A percentile compares a stretch with the other conserved stretches of the same genome.
phyloP scores from a whole-genome alignment of 1,284 basidiomycete species.

The Cutaneotrichosporon dermatis region DNA sequence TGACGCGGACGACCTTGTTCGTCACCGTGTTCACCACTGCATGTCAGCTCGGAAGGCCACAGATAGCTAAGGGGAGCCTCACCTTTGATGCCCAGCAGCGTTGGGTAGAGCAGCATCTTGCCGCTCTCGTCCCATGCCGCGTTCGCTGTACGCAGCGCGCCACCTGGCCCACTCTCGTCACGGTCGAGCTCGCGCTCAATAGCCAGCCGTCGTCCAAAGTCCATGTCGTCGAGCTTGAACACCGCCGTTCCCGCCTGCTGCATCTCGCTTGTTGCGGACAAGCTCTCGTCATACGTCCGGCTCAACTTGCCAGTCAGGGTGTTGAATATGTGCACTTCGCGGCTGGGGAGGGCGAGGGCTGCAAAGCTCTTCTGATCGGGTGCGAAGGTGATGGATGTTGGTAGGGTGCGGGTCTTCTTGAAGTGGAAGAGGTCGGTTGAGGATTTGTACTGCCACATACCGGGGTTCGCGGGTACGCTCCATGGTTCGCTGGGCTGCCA shows the following conservation, averaged over 20 bases:
- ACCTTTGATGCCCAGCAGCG: slow-evolving; percentile 94
- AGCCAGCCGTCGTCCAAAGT: slow-evolving; percentile 93
- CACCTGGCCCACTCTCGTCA: slow-evolving; percentile 40
- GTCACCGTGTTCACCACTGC: slow-evolving; percentile 90
- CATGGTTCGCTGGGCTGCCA: slow-evolving; percentile 89
- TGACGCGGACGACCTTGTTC: slow-evolving; percentile 80
- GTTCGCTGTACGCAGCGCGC: slow-evolving; percentile 62
- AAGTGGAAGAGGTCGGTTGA: slow-evolving; percentile 95
- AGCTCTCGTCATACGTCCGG: slow-evolving; percentile 90
- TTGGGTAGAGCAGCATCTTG: slow-evolving; percentile 87
- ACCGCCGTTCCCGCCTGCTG: slow-evolving; percentile 88
- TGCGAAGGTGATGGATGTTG: slow-evolving; percentile 85
- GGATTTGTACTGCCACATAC: slow-evolving; percentile 86
- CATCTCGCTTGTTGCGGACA: slow-evolving; percentile 91
- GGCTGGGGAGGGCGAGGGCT: slow-evolving; percentile 85
- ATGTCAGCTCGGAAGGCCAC: neutral
- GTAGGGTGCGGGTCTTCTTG: slow-evolving; percentile 79
- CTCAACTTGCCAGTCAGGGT: slow-evolving; percentile 85
- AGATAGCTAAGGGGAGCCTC: slow-evolving; percentile 17
- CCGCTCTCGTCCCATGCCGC: slow-evolving; percentile 97
- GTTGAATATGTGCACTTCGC: slow-evolving; percentile 88
- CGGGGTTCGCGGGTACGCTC: slow-evolving; percentile 68
- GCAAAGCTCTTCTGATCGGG: slow-evolving; percentile 83
- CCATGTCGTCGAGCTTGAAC: slow-evolving; percentile 96
- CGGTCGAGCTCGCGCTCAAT: slow-evolving; percentile 81